Percentiles rank a stretch among this genome's conserved stretches.
Conservation (phyloP, 192 early-diverging fungal genomes). For the Jimgerdemannia flammicorona region DNA sequence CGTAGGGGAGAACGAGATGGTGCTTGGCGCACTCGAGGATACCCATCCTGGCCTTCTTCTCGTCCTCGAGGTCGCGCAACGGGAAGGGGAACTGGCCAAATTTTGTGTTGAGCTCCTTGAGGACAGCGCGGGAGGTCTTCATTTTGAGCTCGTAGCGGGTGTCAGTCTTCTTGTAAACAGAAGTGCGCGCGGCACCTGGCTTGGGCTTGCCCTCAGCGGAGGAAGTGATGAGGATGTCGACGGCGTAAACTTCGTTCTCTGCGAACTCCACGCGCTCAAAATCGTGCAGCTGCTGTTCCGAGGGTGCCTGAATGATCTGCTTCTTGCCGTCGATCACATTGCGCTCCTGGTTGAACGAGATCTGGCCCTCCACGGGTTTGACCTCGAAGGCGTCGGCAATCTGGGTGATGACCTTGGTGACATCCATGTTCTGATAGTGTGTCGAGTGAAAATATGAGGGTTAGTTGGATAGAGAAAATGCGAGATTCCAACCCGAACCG, state of each 20-base stretch:
- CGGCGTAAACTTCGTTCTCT: constrained; percentile 89
- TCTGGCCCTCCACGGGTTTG: constrained; percentile 90
- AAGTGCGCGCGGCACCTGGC: constrained; percentile 70
- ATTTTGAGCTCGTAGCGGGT: constrained; percentile 84
- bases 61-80: constrained; percentile 81
- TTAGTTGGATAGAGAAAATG: background rate
- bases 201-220: constrained; percentile 86
- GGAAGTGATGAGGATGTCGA: constrained; percentile 81
- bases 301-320: constrained; percentile 86
- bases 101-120: constrained; percentile 70
- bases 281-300: constrained; percentile 67
- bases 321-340: constrained; percentile 91
- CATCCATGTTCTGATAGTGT: constrained; percentile 39
- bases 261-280: constrained; percentile 64
- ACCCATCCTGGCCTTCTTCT: constrained; percentile 90
- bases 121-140: constrained; percentile 71
- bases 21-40: constrained; percentile 86
- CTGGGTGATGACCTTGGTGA: constrained; percentile 80
- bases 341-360: constrained; percentile 82
- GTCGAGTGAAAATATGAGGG: constrained; percentile 2
- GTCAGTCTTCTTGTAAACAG: constrained; percentile 87
- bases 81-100: constrained; percentile 89
- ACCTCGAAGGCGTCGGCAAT: constrained; percentile 77
- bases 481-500: background rate
- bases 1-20: constrained; percentile 75